Base-by-base conservation (phyloP, 495 filamentous ascomycete genomes). In the Astrocystis sublimbata region DNA sequence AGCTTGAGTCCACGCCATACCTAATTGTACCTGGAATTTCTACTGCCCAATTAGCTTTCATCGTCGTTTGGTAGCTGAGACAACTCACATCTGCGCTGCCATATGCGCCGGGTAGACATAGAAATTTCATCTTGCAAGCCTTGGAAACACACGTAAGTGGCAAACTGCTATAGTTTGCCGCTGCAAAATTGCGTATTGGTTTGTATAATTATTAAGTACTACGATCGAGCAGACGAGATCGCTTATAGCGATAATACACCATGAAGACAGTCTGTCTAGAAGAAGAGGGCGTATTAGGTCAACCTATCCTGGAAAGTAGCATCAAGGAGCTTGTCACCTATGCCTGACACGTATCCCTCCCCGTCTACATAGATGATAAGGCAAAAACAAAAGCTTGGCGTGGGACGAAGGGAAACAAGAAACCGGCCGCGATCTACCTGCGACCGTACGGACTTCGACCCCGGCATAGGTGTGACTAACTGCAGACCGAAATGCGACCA, bases 1-100 rank as follows among this genome's bases (percentile, higher is more conserved):
- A 33, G 5, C 28, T 45, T 62, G 47, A 45, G 60, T 45, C 43
- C 55, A 31, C 6, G 19, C 52, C 63, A 42, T 74, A 81, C 78
- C 77, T 58, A 83, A 64, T 65, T 83, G 80, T 30, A 81, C 80
- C 59, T 80, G 73, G 66, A 81, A 83, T 75, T 83, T 83, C 80
- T 83, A 50, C 47, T 12, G 4, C 9, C n/a, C 23, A 47, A 68
- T 75, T 52, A 77, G 68, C 43, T 43, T 30, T 36, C 3, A 51
- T 15, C 17, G 8, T 13, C 31, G 33, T 38, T 12, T 26, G 38
- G 45, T 41, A 53, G 42, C 50, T 63, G 46, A 59, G 35, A 21
- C 59, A 57, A 78, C 79, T 75, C 67, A 82, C 79, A 63, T 81
- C 79, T 47, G 77, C 75, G 70, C 76, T 82, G 62, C 79, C 79